Percentiles rank a stretch among this genome's conserved stretches.
Conservation (phyloP, 306 rosid species). For the Medicago truncatula region DNA sequence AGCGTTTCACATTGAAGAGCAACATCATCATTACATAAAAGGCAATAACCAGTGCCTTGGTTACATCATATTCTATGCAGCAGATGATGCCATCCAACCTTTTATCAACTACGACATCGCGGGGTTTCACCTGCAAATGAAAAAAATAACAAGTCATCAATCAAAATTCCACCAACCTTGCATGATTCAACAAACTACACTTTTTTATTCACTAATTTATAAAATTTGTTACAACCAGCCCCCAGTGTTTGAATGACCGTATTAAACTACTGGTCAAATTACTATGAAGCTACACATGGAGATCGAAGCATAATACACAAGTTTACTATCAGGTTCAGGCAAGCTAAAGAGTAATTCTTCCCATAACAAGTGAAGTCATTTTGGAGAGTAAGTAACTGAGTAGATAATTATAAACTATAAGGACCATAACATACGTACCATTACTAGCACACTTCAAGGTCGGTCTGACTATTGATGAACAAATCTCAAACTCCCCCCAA, state of each 20-base stretch:
- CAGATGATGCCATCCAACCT: slow-evolving; percentile 38
- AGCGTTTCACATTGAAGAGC: slow-evolving; percentile 27
- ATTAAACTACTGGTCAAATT: slow-evolving; percentile 27
- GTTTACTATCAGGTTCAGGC: slow-evolving; percentile 4
- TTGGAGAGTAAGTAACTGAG: slow-evolving; percentile 10
- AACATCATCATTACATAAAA: slow-evolving; percentile 16
- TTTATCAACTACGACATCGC: slow-evolving; percentile 31
- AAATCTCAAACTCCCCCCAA: slow-evolving; percentile 34
- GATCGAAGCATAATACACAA: slow-evolving; percentile 17
- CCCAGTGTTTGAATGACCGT: slow-evolving; percentile 3
- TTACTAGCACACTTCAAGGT: slow-evolving; percentile 32
- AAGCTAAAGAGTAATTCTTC: not conserved
- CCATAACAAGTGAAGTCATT: slow-evolving; percentile 20
- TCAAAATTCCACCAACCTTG: slow-evolving; percentile 7
- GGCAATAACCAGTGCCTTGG: slow-evolving; percentile 15
- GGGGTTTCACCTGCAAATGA: slow-evolving; percentile 45
- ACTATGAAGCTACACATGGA: not conserved
- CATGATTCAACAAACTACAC: slow-evolving; percentile 7
- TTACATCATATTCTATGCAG: slow-evolving; percentile 32
- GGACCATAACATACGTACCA: slow-evolving; percentile 35
- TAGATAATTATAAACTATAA: slow-evolving; percentile 22
- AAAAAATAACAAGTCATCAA: slow-evolving; percentile 16
- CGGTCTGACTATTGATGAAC: slow-evolving; percentile 32
- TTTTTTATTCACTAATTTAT: not conserved
- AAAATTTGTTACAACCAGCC: slow-evolving; percentile 10